Base-by-base conservation (phyloP, 371 early-diverging fungal genomes). In the Actinomucor elegans region DNA sequence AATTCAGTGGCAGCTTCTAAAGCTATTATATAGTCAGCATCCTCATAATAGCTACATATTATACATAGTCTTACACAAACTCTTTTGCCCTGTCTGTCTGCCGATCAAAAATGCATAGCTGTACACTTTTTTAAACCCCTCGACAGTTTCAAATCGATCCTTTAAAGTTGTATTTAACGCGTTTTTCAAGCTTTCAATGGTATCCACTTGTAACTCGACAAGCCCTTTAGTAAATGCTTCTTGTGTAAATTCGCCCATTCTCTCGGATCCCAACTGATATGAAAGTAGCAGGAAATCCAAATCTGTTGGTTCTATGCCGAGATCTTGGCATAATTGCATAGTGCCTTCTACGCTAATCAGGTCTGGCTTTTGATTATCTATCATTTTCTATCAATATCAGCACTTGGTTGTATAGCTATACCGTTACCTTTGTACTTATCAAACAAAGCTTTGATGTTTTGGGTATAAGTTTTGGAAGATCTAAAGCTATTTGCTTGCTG, bases 261-360 rank as follows among this genome's bases (percentile, higher is more conserved):
- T 74, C 54, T 87, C 81, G 18, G 89, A 81, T 34, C 83, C 77
- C 24, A 94, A 63, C 55, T 90, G 83, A 56, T 73, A 79, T 3
- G 92, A 88, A 18, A 93, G 60, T 17, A 90, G 79, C 5, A 93
- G 58, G 59, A 88, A 86, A 29, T 89, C 89, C 27, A 87, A 76
- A 52, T 91, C 88, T 14, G 83, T 81, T 2, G 93, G 93, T 45
- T 87, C 91, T 32, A 94, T 85, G 23, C 71, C 82, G 41, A 94
- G 71, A 62, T 88, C 92, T 17, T 71, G 60, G 51, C 87, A 90
- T 27, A 85, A 73, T 33, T 69, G 64, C 66, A 86, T 86, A n/a
- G 84, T 87, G 14, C 92, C 93, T 27, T 93, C 92, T 11, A 89
- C 75, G 32, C 75, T 60, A 38, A 94, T 91, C 10, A 71, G 55